These are phyloP conservation scores for Naganishia liquefaciens DNA, from an alignment of 1,284 basidiomycete species.

Conservation along the genomic window DNA sequence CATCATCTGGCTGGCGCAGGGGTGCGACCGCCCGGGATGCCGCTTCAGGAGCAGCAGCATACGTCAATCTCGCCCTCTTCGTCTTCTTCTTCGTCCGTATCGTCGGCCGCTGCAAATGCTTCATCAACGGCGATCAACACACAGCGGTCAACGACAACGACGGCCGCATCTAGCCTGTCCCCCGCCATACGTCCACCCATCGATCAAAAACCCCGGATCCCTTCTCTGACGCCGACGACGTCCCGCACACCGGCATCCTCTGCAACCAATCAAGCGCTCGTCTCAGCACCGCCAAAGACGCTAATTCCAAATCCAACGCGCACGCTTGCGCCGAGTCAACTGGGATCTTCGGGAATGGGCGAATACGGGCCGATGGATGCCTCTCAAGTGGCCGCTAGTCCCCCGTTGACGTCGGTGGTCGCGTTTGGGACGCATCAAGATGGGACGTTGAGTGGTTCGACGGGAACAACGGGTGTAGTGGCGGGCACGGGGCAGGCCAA, in stretches of 20 bases:
- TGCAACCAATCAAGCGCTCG: not conserved
- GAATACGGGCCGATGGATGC: not conserved
- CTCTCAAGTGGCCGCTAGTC: not conserved
- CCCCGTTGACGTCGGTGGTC: not conserved
- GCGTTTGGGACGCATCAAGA: not conserved
- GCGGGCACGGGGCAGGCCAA: conserved; percentile 16
- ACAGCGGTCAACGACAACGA: not conserved
- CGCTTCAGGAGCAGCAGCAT: not conserved
- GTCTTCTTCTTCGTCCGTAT: conserved; percentile 14
- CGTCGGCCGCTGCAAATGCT: conserved; percentile 3
- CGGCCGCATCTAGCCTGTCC: not conserved
- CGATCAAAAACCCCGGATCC: conserved; percentile 4
- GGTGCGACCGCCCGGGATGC: too few relatives aligned
- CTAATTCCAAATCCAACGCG: not conserved
- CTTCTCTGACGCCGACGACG: not conserved
- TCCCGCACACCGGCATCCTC: not conserved
- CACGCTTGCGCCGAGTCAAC: not conserved
- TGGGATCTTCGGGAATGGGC: too few relatives aligned
- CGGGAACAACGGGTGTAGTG: not conserved
- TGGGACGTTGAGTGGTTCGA: not conserved
- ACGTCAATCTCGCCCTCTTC: conserved; percentile 3
- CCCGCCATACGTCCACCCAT: not conserved
- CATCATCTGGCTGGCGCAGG: not conserved
- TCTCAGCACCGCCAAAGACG: too few relatives aligned
- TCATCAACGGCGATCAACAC: too few relatives aligned